A percentile compares a stretch with the other conserved stretches of the same genome.
Evolutionary conservation across 2,329 filamentous ascomycete species (phyloP).

Genomic region (Dothideomycetes sp.): DNA sequence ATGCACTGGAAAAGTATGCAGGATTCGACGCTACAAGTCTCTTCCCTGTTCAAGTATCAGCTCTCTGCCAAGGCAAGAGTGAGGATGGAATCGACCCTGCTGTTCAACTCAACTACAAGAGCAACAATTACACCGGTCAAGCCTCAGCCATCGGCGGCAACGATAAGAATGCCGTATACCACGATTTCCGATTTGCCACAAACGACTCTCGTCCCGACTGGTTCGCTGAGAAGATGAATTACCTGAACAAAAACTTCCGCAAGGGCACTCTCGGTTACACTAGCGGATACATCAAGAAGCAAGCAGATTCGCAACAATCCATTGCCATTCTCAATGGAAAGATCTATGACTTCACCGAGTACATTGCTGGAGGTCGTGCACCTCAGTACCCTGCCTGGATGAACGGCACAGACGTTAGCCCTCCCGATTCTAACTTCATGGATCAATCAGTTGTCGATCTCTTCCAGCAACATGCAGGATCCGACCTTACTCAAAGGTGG

Average conservation of each 20-base stretch:
- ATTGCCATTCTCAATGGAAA: constrained; percentile 71
- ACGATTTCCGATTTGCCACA: constrained; percentile 82
- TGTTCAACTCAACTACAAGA: constrained; percentile 78
- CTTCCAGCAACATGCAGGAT: constrained; percentile 66
- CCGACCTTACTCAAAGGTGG: constrained; percentile 79
- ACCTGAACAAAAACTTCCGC: constrained; percentile 67
- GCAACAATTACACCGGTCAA: constrained; percentile 62
- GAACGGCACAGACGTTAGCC: constrained; percentile 31
- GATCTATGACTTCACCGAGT: constrained; percentile 85
- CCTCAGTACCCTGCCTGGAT: constrained; percentile 50
- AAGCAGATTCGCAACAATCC: constrained; percentile 55
- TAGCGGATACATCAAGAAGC: constrained; percentile 61
- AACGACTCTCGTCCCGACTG: constrained; percentile 80
- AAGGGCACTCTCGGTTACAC: constrained; percentile 85
- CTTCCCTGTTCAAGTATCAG: constrained; percentile 90
- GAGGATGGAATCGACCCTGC: constrained; percentile 58
- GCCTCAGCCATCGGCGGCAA: constrained; percentile 54
- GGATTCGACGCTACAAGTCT: constrained; percentile 78
- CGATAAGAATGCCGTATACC: constrained; percentile 71
- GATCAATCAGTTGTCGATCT: constrained; percentile 61
- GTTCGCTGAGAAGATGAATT: constrained; percentile 82
- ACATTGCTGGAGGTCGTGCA: constrained; percentile 64
- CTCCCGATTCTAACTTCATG: constrained; percentile 67
- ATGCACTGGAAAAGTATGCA: constrained; percentile 67
- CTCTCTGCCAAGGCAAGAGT: constrained; percentile 71